These are phyloP conservation scores for Lactarius quietus DNA, from an alignment of 768 basidiomycete species.

Conservation along the genomic window DNA sequence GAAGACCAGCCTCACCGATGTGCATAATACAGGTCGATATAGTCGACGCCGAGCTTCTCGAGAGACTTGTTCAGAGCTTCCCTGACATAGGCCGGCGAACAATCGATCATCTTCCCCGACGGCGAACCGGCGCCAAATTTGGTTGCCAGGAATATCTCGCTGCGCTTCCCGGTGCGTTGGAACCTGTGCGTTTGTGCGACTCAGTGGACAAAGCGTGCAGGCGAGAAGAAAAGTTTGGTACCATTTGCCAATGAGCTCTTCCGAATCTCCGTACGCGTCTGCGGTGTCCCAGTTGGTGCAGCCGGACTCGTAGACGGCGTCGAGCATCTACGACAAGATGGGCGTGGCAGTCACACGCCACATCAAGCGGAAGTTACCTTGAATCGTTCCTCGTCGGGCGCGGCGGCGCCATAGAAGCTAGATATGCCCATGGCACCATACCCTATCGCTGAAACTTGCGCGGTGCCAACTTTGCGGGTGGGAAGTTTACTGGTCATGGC, in stretches of 20 bases:
- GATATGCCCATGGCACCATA: slow-evolving; percentile 61
- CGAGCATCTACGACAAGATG: slow-evolving; percentile 39
- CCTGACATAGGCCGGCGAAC: slow-evolving; percentile 31
- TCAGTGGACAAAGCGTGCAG: background rate
- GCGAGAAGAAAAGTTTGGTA: background rate
- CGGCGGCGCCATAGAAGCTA: slow-evolving; percentile 43
- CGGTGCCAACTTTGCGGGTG: slow-evolving; percentile 45
- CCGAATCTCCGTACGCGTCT: slow-evolving; percentile 40
- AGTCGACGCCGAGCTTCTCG: slow-evolving; percentile 31
- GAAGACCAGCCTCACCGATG: slow-evolving; percentile 28
- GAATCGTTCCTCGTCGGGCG: slow-evolving; percentile 55
- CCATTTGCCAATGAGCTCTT: slow-evolving; percentile 49
- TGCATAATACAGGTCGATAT: slow-evolving; percentile 35
- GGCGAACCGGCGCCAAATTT: slow-evolving; percentile 35
- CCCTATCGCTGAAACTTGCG: slow-evolving; percentile 50
- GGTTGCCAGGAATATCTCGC: slow-evolving; percentile 45
- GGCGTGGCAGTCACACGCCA: too few species aligned
- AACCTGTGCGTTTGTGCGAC: slow-evolving; percentile 41
- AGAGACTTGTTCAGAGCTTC: slow-evolving; percentile 31
- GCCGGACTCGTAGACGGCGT: slow-evolving; percentile 39
- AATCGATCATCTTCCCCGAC: slow-evolving; percentile 23
- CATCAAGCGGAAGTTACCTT: slow-evolving; percentile 32
- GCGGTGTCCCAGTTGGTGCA: slow-evolving; percentile 49
- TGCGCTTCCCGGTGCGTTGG: slow-evolving; percentile 49
- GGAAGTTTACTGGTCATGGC: slow-evolving; percentile 29